Evolutionary conservation across 2,329 filamentous ascomycete genomes (phyloP).

Genomic region (Xylaria sp.): DNA sequence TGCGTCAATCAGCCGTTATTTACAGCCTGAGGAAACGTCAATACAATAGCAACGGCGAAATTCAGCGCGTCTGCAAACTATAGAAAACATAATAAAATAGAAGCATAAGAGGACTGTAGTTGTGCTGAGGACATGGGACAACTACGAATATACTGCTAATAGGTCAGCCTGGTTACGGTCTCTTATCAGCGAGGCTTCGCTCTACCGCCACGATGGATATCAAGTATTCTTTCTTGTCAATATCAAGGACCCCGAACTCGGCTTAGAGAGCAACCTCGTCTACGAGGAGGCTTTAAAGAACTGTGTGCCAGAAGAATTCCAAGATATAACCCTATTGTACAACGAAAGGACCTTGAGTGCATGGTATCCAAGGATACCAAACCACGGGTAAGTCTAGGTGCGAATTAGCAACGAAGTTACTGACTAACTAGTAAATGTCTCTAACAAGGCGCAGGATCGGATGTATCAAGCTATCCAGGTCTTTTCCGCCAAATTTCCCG

Average conservation of each 20-base stretch:
- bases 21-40: slow-evolving; percentile 1
- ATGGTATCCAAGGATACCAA: slow-evolving; percentile 67
- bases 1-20: background rate
- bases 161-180: slow-evolving; percentile 65
- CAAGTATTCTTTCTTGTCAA: slow-evolving; percentile 65
- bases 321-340: slow-evolving; percentile 70
- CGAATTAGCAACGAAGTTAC: background rate
- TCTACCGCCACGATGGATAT: slow-evolving; percentile 66
- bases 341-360: slow-evolving; percentile 68
- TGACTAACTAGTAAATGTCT: background rate
- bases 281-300: slow-evolving; percentile 58
- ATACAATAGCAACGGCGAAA: slow-evolving; percentile 15
- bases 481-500: slow-evolving; percentile 64
- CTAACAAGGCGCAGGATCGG: slow-evolving; percentile 27
- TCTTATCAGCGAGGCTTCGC: slow-evolving; percentile 64
- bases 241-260: slow-evolving; percentile 60
- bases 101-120: slow-evolving; percentile 46
- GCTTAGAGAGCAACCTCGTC: slow-evolving; percentile 54
- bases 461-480: slow-evolving; percentile 44
- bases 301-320: slow-evolving; percentile 66
- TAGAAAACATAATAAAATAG: background rate
- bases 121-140: slow-evolving; percentile 63
- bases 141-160: slow-evolving; percentile 63
- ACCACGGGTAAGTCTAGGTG: slow-evolving; percentile 40
- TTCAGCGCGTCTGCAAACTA: background rate